A percentile compares a stretch with the other conserved stretches of the same genome.
phyloP scores from a whole-genome alignment of 352 stramenopile species.

The Pythium rishiriense region DNA sequence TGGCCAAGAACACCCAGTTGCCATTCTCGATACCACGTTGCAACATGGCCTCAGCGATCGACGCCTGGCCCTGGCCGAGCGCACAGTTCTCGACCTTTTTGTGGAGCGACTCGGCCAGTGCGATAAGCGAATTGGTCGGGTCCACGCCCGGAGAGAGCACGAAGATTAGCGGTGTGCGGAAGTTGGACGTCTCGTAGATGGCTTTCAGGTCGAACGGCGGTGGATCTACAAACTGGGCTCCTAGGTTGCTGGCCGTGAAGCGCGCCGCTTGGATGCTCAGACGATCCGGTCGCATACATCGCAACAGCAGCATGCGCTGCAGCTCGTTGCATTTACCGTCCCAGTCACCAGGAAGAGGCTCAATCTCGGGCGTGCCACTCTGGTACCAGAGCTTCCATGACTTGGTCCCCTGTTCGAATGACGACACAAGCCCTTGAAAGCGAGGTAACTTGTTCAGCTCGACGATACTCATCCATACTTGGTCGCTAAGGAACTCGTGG shows the following conservation, averaged over 20 bases:
- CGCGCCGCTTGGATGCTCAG: conserved; percentile 90
- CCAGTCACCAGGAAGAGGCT: conserved; percentile 91
- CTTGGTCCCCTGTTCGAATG: conserved; percentile 88
- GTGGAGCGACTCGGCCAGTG: conserved; percentile 76
- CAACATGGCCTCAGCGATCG: conserved; percentile 89
- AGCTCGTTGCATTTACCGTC: conserved; percentile 93
- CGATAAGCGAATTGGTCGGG: conserved; percentile 91
- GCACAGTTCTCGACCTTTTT: conserved; percentile 92
- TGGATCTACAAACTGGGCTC: conserved; percentile 91
- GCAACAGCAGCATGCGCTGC: conserved; percentile 92
- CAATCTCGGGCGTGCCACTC: conserved; percentile 88
- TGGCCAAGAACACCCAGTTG: conserved; percentile 95
- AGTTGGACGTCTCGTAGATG: conserved; percentile 88
- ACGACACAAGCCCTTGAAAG: conserved; percentile 89
- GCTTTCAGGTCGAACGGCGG: conserved; percentile 92
- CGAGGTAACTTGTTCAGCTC: conserved; percentile 90
- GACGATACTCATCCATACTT: conserved; percentile 88
- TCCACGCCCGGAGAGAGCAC: conserved; percentile 95
- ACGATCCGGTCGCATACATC: conserved; percentile 91
- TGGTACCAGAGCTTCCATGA: conserved; percentile 85
- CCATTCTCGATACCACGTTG: conserved; percentile 82
- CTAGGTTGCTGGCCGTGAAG: conserved; percentile 92
- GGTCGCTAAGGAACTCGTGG: conserved; percentile 85
- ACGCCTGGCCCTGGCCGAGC: conserved; percentile 93
- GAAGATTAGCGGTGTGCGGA: conserved; percentile 94